Percentiles rank a stretch among this genome's conserved stretches.
Conservation (phyloP, 192 early-diverging fungal genomes). For the Coemansia sp. region DNA sequence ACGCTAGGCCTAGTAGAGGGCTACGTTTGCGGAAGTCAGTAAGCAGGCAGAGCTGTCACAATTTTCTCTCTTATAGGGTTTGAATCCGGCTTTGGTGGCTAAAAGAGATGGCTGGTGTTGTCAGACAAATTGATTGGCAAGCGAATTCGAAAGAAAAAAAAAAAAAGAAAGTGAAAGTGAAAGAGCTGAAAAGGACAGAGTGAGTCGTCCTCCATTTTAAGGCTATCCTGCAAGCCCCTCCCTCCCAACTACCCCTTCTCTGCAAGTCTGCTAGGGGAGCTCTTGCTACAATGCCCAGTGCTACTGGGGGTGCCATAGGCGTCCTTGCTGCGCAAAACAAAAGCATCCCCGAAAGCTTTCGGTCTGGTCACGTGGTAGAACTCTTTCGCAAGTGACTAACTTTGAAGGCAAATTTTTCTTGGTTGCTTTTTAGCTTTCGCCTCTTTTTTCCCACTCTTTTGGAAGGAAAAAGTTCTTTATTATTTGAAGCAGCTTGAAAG, state of each 20-base stretch:
- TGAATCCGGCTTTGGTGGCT: neutral
- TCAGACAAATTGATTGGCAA: neutral
- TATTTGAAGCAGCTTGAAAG: neutral
- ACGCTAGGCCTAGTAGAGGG: neutral
- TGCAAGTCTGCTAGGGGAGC: too few relatives aligned
- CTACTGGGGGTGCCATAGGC: neutral
- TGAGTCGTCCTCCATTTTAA: too few relatives aligned
- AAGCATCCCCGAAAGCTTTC: neutral
- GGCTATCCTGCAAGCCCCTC: too few relatives aligned
- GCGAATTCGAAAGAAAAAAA: neutral
- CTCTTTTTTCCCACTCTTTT: neutral
- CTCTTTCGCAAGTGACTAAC: too few relatives aligned
- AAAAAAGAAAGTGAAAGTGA: neutral
- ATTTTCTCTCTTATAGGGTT: neutral
- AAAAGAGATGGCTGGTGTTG: neutral
- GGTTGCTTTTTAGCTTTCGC: too few relatives aligned
- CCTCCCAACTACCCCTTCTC: too few relatives aligned
- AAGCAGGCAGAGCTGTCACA: neutral
- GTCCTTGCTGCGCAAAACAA: neutral
- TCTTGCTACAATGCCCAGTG: too few relatives aligned
- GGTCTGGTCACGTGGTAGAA: neutral
- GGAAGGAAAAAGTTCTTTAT: neutral
- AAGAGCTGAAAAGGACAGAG: too few relatives aligned
- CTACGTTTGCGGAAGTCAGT: conserved; percentile 3
- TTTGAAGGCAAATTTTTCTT: neutral